These are phyloP conservation scores for Cryptosporidium andersoni DNA, from an alignment of 169 alveolate species.

Conservation along the genomic window DNA sequence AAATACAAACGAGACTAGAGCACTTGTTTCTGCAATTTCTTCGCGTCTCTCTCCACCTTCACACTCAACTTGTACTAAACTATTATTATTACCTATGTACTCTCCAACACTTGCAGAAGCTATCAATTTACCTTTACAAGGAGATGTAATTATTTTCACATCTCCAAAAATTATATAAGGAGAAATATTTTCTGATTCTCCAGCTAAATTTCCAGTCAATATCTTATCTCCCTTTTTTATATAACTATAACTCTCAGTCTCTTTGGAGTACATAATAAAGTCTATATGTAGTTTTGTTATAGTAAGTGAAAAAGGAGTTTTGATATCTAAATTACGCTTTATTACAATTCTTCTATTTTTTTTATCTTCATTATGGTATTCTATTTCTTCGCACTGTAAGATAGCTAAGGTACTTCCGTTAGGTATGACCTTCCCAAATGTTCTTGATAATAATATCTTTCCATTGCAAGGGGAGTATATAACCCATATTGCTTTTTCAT, in stretches of 20 bases:
- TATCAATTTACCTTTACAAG: constrained; percentile 19
- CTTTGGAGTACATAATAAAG: neutral
- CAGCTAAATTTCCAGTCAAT: constrained; percentile 10
- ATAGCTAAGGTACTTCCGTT: too few species aligned
- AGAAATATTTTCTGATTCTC: constrained; percentile 50
- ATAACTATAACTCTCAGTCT: neutral
- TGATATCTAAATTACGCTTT: too few species aligned
- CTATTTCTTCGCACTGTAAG: too few species aligned
- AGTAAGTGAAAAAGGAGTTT: too few species aligned
- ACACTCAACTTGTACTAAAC: constrained; percentile 22
- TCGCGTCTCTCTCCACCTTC: neutral
- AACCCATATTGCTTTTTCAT: too few species aligned
- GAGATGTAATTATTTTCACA: constrained; percentile 32
- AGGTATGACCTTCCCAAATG: too few species aligned
- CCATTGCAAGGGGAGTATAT: too few species aligned
- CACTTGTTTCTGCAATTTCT: constrained; percentile 28
- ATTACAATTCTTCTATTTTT: too few species aligned
- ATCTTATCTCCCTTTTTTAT: constrained; percentile 17
- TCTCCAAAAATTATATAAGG: constrained; percentile 19
- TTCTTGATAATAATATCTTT: too few species aligned
- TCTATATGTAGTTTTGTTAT: too few species aligned
- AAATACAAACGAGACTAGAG: constrained; percentile 23
- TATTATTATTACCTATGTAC: constrained; percentile 3
- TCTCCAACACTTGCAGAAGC: constrained; percentile 13
- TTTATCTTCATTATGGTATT: too few species aligned